These are phyloP conservation scores for Linnemannia hyalina DNA, from an alignment of 192 early-diverging fungal species.

Conservation along the genomic window DNA sequence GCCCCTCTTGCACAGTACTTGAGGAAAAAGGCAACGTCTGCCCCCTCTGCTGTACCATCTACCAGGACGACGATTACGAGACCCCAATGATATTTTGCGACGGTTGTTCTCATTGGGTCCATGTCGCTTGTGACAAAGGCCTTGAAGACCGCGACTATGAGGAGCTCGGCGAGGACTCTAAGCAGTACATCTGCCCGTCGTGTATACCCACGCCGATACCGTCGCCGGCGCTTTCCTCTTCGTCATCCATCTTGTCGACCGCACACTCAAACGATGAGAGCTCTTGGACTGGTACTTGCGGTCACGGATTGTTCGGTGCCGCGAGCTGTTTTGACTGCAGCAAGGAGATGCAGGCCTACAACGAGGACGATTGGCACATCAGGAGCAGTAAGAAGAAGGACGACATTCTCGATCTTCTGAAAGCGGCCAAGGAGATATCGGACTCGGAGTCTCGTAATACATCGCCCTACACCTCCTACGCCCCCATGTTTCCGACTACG, in stretches of 20 bases:
- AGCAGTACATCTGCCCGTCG: constrained; percentile 69
- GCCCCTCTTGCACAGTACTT: constrained; percentile 64
- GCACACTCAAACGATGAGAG: constrained; percentile 32
- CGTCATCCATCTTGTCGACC: constrained; percentile 31
- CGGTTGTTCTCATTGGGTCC: constrained; percentile 70
- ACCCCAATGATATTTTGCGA: constrained; percentile 76
- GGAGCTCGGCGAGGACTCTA: constrained; percentile 66
- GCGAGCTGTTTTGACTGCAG: not conserved
- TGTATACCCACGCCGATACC: constrained; percentile 55
- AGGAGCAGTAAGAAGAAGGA: constrained; percentile 32
- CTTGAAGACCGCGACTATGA: constrained; percentile 68
- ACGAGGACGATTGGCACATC: constrained; percentile 18
- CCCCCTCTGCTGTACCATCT: constrained; percentile 66
- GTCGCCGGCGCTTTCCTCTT: constrained; percentile 35
- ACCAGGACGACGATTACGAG: constrained; percentile 62
- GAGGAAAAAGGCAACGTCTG: constrained; percentile 67
- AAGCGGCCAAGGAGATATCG: constrained; percentile 50
- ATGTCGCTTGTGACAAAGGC: constrained; percentile 65
- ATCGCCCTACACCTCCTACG: constrained; percentile 34
- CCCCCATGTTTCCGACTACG: constrained; percentile 18
- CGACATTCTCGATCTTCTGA: constrained; percentile 45
- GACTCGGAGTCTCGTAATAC: constrained; percentile 30
- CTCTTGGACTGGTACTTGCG: constrained; percentile 8
- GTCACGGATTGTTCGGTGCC: not conserved
- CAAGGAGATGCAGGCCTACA: not conserved